Conservation (phyloP, 2,329 filamentous ascomycete genomes). For the Zymoseptoria tritici region DNA sequence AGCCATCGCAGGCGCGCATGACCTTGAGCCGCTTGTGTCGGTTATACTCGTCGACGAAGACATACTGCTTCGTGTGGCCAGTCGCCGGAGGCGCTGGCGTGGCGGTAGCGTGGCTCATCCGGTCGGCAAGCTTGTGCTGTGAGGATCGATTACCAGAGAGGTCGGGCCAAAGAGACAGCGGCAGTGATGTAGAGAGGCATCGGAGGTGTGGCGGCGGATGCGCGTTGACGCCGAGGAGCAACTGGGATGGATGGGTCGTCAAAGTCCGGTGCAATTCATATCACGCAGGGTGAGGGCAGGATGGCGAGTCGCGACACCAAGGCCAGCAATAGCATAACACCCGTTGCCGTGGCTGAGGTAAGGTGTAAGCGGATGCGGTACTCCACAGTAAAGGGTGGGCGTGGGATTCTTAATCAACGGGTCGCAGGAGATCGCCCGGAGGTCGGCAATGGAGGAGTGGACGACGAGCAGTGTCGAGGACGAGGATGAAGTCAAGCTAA, state of each 20-base stretch:
- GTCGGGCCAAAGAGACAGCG: conserved; percentile 4
- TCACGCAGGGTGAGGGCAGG: background rate
- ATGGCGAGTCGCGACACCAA: background rate
- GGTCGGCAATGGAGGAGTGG: background rate
- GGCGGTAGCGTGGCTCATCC: conserved; percentile 14
- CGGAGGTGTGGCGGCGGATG: conserved; percentile 1
- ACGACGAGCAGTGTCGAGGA: background rate
- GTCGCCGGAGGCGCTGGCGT: conserved; percentile 48
- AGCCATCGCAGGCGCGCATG: conserved; percentile 95
- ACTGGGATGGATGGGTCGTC: background rate
- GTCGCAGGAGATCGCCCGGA: background rate
- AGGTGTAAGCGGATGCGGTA: background rate
- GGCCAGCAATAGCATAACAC: background rate
- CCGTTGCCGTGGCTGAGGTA: background rate
- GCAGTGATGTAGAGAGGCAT: conserved; percentile 12
- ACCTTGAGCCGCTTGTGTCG: conserved; percentile 95
- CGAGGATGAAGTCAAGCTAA: background rate
- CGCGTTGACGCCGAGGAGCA: background rate
- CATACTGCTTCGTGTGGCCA: conserved; percentile 90
- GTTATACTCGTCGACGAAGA: conserved; percentile 98
- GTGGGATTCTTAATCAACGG: background rate
- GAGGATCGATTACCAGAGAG: conserved; percentile 4
- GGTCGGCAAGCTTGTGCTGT: conserved; percentile 5
- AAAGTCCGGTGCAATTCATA: background rate
- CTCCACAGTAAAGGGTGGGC: background rate